Percentiles rank a stretch among this genome's conserved stretches.
These are phyloP conservation scores for Guadua angustifolia DNA, from an alignment of 176 grass and related monocot genomes.

Conservation along the genomic window DNA sequence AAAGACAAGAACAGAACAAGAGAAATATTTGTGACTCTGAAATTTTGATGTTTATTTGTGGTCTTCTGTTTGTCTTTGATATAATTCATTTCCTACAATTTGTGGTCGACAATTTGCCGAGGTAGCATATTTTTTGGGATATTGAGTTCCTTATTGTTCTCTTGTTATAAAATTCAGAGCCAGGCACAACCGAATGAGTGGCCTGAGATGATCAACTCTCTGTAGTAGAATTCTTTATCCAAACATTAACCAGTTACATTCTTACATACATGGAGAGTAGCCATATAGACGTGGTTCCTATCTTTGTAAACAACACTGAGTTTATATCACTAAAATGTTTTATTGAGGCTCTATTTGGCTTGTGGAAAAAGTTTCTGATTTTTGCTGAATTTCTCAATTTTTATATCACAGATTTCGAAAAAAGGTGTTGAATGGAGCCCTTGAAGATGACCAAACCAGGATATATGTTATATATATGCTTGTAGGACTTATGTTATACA, in stretches of 20 bases:
- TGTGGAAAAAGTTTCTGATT: too few relatives aligned
- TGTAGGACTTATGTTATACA: too few relatives aligned
- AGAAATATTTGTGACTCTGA: background rate
- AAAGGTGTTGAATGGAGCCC: too few relatives aligned
- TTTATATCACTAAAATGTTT: too few relatives aligned
- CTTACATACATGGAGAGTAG: background rate
- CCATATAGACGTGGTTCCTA: background rate
- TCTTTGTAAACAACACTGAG: too few relatives aligned
- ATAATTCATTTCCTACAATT: conserved; percentile 1
- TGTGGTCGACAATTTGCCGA: conserved; percentile 17
- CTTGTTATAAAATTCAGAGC: conserved; percentile 20
- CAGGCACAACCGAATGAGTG: conserved; percentile 16
- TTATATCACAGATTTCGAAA: too few relatives aligned
- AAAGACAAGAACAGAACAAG: background rate
- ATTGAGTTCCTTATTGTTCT: background rate
- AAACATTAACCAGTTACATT: background rate
- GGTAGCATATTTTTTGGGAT: background rate
- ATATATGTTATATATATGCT: too few relatives aligned
- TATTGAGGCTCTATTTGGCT: too few relatives aligned
- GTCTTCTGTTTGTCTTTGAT: background rate
- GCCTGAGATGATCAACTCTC: background rate
- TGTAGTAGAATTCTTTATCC: background rate
- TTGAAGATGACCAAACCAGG: too few relatives aligned
- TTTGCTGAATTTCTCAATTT: too few relatives aligned
- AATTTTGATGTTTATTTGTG: too few relatives aligned